Conservation (phyloP, 108 stramenopile species). For the Pseudonitzschia pungens region DNA sequence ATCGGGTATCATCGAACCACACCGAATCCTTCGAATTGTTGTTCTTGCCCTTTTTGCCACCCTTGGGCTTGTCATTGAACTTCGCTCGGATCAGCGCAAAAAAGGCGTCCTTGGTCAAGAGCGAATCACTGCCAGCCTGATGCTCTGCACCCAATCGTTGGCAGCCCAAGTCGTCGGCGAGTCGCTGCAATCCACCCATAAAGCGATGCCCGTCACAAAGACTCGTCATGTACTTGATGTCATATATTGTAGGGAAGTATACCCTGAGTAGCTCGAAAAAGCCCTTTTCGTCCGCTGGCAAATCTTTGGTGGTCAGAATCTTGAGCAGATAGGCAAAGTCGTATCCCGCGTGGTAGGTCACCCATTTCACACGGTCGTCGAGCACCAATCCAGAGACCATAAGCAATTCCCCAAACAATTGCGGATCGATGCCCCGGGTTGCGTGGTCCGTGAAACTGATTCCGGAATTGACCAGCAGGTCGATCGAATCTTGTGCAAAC, state of each 20-base stretch:
- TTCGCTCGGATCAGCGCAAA: conserved; percentile 87
- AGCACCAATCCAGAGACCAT: conserved; percentile 97
- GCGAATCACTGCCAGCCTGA: conserved; percentile 97
- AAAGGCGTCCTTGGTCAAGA: conserved; percentile 95
- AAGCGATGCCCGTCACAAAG: conserved; percentile 80
- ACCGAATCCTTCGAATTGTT: neutral
- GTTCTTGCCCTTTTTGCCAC: conserved; percentile 34
- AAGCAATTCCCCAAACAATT: conserved; percentile 94
- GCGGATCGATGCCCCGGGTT: conserved; percentile 91
- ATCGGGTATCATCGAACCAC: conserved; percentile 65
- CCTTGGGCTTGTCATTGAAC: conserved; percentile 44
- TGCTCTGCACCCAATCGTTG: conserved; percentile 97
- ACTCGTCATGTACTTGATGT: conserved; percentile 97
- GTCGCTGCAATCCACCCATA: conserved; percentile 91
- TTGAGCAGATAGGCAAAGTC: conserved; percentile 98
- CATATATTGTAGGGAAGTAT: conserved; percentile 98
- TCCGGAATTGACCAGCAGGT: conserved; percentile 91
- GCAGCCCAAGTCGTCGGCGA: conserved; percentile 92
- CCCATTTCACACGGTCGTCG: conserved; percentile 94
- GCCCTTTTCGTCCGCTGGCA: conserved; percentile 78
- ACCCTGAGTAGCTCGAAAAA: conserved; percentile 93
- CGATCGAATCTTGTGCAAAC: conserved; percentile 98
- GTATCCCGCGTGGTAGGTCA: conserved; percentile 97
- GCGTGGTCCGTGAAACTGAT: conserved; percentile 96
- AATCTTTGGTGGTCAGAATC: conserved; percentile 77